Base-by-base conservation (phyloP, 768 basidiomycete species). In the Kwoniella botswanensis region DNA sequence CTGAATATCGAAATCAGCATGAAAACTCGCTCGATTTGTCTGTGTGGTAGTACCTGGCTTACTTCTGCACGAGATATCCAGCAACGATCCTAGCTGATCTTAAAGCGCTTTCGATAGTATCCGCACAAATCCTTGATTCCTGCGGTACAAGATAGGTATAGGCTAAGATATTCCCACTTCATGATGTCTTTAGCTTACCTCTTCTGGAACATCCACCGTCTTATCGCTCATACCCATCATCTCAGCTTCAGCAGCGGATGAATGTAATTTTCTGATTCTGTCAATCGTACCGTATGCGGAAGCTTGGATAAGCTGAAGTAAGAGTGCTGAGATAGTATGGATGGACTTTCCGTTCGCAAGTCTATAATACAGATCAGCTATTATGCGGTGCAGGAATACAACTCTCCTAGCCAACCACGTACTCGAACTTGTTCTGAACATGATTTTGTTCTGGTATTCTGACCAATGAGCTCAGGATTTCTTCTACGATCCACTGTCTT, bases 401-500 rank as follows among this genome's bases (percentile, higher is more conserved):
- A 63, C 13, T 41, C 43, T 35, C 57, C 53, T 18, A 29, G 29
- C 3, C 11, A 56, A 15, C 18, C 4, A 84, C 89, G 15, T 57
- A 94, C 94, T 90, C 87, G 83, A 94, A 96, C 75, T 93, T 92
- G 0, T 93, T 92, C 60, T 91, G 92, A 75, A 91, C 91, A 84
- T 93, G 93, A 81, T 93, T 97, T 21, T 90, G 89, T 77, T 94
- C 92, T 2, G 93, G 92, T 24, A 95, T 86, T 83, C 93, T 95
- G 75, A 92, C 94, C 65, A 98, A 85, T 0, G 93, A 95, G 10
- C 89, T 88, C 29, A 99, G 79, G 43, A 98, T 95, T 83, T 98
- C 97, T 81, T 98, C 95, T n/a, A 98, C 91, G 72, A 98, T 96
- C 94, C 94, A 97, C 0, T 91, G 89, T 10, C 97, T 86, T 82